Conservation (phyloP, 768 basidiomycete species). For the Asterophora parasitica region DNA sequence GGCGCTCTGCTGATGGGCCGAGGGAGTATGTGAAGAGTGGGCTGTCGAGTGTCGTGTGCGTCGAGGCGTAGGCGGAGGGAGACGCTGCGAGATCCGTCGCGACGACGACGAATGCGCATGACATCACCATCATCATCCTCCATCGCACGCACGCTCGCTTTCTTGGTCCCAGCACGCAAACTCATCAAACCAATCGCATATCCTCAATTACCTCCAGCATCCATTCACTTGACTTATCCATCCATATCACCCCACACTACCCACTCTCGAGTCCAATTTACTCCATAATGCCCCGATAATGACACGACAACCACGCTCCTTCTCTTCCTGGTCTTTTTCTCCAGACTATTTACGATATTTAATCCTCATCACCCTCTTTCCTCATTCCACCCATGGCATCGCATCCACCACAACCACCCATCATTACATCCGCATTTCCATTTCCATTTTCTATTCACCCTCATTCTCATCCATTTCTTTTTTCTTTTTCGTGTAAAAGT, state of each 20-base stretch:
- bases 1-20: slow-evolving; percentile 27
- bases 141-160: not conserved
- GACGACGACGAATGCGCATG: no score
- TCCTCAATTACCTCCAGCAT: not conserved
- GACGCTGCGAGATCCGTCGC: no score
- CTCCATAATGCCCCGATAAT: not conserved
- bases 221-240: not conserved
- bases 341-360: not conserved
- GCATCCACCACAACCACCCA: no score
- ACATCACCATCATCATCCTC: not conserved
- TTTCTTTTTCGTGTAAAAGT: not conserved
- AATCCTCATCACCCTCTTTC: not conserved
- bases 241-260: no score
- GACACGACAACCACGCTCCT: not conserved
- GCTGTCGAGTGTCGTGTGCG: slow-evolving; percentile 45
- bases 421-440: no score
- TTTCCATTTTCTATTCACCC: no score
- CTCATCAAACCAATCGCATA: not conserved
- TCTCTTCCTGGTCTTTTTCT: not conserved
- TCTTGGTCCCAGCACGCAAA: no score
- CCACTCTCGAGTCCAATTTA: no score
- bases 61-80: slow-evolving; percentile 37
- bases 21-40: slow-evolving; percentile 49
- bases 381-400: no score
- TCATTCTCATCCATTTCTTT: no score